These are phyloP conservation scores for Trichoderma simmonsii DNA, from an alignment of 2,329 filamentous ascomycete genomes.

Conservation along the genomic window DNA sequence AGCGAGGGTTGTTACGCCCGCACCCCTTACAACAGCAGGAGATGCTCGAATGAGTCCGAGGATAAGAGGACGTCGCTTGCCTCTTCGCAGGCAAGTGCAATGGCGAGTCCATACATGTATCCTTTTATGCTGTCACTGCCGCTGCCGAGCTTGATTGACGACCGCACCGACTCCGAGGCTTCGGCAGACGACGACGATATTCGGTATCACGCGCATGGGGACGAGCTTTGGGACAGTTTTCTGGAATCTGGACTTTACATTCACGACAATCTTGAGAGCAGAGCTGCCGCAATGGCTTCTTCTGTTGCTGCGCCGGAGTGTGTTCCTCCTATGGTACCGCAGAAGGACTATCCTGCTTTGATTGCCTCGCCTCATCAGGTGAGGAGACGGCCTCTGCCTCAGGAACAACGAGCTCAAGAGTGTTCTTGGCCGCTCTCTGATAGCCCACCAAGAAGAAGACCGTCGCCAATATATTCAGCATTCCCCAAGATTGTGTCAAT, in stretches of 20 bases:
- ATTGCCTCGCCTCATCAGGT: slow-evolving; percentile 30
- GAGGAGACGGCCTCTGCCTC: slow-evolving; percentile 9
- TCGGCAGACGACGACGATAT: slow-evolving; percentile 53
- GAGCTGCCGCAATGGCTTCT: neutral
- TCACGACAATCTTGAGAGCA: neutral
- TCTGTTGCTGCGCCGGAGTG: neutral
- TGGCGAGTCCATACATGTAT: too few species aligned
- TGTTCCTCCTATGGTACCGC: slow-evolving; percentile 20
- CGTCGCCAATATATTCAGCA: slow-evolving; percentile 38
- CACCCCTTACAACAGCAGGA: slow-evolving; percentile 1
- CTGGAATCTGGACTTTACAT: slow-evolving; percentile 33
- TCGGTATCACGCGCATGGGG: slow-evolving; percentile 44
- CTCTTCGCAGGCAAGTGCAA: slow-evolving; percentile 42
- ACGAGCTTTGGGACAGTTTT: slow-evolving; percentile 52
- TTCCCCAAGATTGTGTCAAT: slow-evolving; percentile 40
- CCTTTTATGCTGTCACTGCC: slow-evolving; percentile 41
- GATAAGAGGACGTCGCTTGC: slow-evolving; percentile 42
- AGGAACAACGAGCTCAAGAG: neutral
- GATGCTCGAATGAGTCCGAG: slow-evolving; percentile 10
- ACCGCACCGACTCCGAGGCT: slow-evolving; percentile 48
- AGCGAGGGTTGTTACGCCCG: slow-evolving; percentile 25
- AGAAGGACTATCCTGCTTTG: slow-evolving; percentile 33
- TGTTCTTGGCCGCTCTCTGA: slow-evolving; percentile 15
- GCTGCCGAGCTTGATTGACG: slow-evolving; percentile 47
- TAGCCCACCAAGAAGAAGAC: slow-evolving; percentile 20